A percentile compares a stretch with the other conserved stretches of the same genome.
Conservation (phyloP, 2,329 filamentous ascomycete genomes). For the Botrytis squamosa region DNA sequence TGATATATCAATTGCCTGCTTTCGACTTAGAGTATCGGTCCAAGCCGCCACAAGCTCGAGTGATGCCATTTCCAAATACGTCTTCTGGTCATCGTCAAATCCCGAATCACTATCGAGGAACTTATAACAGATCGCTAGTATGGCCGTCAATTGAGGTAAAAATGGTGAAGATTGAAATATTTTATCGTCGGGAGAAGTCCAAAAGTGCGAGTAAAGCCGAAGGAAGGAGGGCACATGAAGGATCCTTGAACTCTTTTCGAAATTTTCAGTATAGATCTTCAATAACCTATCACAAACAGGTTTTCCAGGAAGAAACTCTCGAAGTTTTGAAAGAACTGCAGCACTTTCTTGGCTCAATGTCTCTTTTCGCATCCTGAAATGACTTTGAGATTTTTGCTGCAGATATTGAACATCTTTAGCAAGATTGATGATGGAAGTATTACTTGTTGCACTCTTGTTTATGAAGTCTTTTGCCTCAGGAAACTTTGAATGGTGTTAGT, state of each 20-base stretch:
- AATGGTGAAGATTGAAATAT: constrained; percentile 19
- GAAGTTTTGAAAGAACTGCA: constrained; percentile 9
- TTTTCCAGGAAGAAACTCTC: constrained; percentile 21
- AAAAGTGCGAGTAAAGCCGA: constrained; percentile 44
- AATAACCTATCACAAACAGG: constrained; percentile 28
- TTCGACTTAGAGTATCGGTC: constrained; percentile 22
- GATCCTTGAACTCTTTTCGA: constrained; percentile 45
- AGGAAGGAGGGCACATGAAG: constrained; percentile 47
- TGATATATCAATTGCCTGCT: constrained; percentile 22
- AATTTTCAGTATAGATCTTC: constrained; percentile 43
- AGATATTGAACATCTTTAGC: constrained; percentile 24
- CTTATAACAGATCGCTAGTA: constrained; percentile 22
- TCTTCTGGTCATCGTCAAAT: constrained; percentile 16
- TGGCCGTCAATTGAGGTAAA: constrained; percentile 23
- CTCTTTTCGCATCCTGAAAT: constrained; percentile 18
- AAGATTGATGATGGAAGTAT: constrained; percentile 5
- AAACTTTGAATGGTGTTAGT: constrained; percentile 14
- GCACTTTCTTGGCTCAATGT: constrained; percentile 14
- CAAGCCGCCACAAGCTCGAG: constrained; percentile 22
- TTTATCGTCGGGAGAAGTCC: constrained; percentile 32
- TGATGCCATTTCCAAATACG: constrained; percentile 22
- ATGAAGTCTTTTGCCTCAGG: constrained; percentile 17
- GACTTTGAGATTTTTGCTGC: constrained; percentile 14
- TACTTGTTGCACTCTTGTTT: constrained; percentile 18
- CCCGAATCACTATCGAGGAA: constrained; percentile 12